Base-by-base conservation (phyloP, 495 filamentous ascomycete species). In the Wilcoxina mikolae region DNA sequence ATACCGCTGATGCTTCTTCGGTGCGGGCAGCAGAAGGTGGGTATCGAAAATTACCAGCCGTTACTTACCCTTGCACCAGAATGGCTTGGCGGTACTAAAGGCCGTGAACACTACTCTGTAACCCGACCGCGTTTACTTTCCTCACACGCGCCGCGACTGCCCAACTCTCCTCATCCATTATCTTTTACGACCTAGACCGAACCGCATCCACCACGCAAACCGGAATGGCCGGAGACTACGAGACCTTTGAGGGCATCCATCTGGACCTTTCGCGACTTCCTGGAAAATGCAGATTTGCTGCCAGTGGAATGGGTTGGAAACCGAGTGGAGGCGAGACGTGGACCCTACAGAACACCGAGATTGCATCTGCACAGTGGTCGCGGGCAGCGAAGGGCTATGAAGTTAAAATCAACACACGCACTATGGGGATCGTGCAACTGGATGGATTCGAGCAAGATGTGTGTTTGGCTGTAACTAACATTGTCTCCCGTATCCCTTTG, bases 181-280 rank as follows among this genome's bases (percentile, higher is more conserved):
- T n/a, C n/a, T n/a, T n/a, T n/a, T n/a, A n/a, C n/a, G n/a, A n/a
- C n/a, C n/a, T n/a, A n/a, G n/a, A n/a, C n/a, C n/a, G 33, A 38
- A 38, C 33, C 33, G 9, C 33, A 46, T 12, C 15, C n/a, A 46
- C 23, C 2, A 46, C 15, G 43, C 43, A 17, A 15, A 2, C 15
- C n/a, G 58, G 29, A 46, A 66, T 66, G 63, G 52, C 63, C 31
- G 59, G 59, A 11, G 63, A 66, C 17, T 57, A 65, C 53, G 91
- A 98, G 78, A 87, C 79, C 66, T 99, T 99, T 66, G 88, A 96
- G 64, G 85, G 84, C 65, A 94, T 95, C 71, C 84, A 91, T 69
- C 78, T 99, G 55, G 89, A 99, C 68, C 74, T 99, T 25, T 95
- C 88, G 45, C 87, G 85, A 66, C 81, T 87, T 62, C 74, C 79